Conservation (phyloP, 768 basidiomycete genomes). For the Hysterangium stoloniferum region DNA sequence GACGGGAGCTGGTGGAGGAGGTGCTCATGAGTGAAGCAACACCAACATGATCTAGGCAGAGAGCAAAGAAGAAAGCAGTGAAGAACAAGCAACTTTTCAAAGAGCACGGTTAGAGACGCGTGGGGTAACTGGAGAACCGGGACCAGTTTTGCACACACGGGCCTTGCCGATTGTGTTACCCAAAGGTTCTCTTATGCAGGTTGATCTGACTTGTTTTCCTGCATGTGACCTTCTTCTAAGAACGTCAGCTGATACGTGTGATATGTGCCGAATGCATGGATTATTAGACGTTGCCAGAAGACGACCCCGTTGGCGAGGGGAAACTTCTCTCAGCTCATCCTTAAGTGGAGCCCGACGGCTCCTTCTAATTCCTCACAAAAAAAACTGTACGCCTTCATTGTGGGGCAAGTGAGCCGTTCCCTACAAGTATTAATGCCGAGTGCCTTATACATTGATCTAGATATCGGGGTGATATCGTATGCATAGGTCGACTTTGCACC, state of each 20-base stretch:
- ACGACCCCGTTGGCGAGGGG: neutral
- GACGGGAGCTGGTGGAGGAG: slow-evolving; percentile 32
- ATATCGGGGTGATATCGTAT: too few relatives aligned
- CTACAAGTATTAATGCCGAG: too few relatives aligned
- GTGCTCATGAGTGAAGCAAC: slow-evolving; percentile 27
- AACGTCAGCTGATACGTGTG: slow-evolving; percentile 6
- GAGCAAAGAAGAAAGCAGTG: slow-evolving; percentile 33
- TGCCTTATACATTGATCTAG: too few relatives aligned
- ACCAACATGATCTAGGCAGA: slow-evolving; percentile 47
- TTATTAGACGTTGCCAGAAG: neutral
- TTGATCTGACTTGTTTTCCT: slow-evolving; percentile 1
- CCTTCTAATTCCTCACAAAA: too few relatives aligned
- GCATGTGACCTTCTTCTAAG: slow-evolving; percentile 10
- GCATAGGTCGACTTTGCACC: too few relatives aligned
- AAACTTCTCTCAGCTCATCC: neutral
- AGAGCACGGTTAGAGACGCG: slow-evolving; percentile 42
- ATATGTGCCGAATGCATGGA: neutral
- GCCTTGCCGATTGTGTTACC: slow-evolving; percentile 2
- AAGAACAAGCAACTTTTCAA: slow-evolving; percentile 35
- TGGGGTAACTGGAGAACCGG: slow-evolving; percentile 1
- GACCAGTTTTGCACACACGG: slow-evolving; percentile 3
- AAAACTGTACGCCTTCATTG: too few relatives aligned
- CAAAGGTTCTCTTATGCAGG: neutral
- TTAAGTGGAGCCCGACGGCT: too few relatives aligned
- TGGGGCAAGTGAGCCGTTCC: too few relatives aligned